Conservation (phyloP, 768 basidiomycete species). For the Exidia glandulosa region DNA sequence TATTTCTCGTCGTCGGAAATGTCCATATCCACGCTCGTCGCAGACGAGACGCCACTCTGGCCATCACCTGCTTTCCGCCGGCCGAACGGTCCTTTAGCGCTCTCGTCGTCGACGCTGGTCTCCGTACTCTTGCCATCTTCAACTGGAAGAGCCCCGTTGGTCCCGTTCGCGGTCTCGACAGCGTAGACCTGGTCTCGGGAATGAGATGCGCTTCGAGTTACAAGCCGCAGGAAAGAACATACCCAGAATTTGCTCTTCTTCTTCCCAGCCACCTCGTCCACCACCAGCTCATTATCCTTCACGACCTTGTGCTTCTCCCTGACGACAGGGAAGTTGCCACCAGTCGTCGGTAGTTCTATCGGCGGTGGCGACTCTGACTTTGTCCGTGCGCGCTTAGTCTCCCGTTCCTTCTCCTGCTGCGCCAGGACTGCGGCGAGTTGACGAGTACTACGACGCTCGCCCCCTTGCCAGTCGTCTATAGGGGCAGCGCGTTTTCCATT, state of each 20-base stretch:
- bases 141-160: not conserved
- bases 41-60: not conserved
- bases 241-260: slow-evolving; percentile 81
- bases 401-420: slow-evolving; percentile 34
- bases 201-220: not conserved
- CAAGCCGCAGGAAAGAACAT: not conserved
- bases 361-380: slow-evolving; percentile 44
- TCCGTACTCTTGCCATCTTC: not conserved
- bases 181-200: slow-evolving; percentile 40
- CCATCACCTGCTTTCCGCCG: not conserved
- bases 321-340: slow-evolving; percentile 7
- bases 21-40: not conserved
- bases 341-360: slow-evolving; percentile 33
- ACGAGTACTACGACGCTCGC: slow-evolving; percentile 44
- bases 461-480: slow-evolving; percentile 40
- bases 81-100: not conserved
- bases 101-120: not conserved
- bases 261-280: slow-evolving; percentile 68
- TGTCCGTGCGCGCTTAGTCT: slow-evolving; percentile 63
- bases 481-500: slow-evolving; percentile 43
- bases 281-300: slow-evolving; percentile 61
- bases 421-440: not conserved
- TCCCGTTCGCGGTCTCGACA: slow-evolving; percentile 37
- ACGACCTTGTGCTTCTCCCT: slow-evolving; percentile 14
- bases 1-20: not conserved